phyloP scores from a whole-genome alignment of 305 asterid genomes.

The Fraxinus xanthoxyloides region DNA sequence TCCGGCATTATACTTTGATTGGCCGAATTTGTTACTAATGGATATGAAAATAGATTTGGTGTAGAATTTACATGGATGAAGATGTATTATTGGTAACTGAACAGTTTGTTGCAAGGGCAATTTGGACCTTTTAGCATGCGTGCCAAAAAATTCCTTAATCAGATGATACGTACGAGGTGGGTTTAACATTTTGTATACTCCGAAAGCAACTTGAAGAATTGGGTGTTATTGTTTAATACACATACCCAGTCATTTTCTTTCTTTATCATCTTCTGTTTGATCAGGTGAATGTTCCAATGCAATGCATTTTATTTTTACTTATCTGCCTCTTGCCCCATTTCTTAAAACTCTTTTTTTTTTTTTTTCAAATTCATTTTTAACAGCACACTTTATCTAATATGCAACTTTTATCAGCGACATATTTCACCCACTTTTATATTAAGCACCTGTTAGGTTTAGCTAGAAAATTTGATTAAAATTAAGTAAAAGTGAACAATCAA shows the following conservation, averaged over 20 bases:
- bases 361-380: too few relatives aligned
- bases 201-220: slow-evolving; percentile 15
- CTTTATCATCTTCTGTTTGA: neutral
- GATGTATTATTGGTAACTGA: neutral
- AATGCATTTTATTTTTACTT: neutral
- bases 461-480: neutral
- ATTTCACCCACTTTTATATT: neutral
- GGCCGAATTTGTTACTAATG: neutral
- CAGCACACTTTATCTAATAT: neutral
- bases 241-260: slow-evolving; percentile 21
- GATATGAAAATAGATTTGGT: neutral
- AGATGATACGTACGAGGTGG: slow-evolving; percentile 37
- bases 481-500: too few relatives aligned
- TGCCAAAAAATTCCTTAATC: neutral
- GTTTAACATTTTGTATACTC: slow-evolving; percentile 27
- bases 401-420: too few relatives aligned
- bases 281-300: slow-evolving; percentile 29
- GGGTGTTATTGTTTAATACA: neutral
- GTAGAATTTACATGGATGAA: neutral
- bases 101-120: neutral
- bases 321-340: neutral
- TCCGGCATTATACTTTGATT: neutral
- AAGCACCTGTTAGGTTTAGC: neutral
- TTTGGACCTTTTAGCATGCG: neutral
- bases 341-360: too few relatives aligned